Base-by-base conservation (phyloP, 2,329 filamentous ascomycete species). In the Parascedosporium putredinis region DNA sequence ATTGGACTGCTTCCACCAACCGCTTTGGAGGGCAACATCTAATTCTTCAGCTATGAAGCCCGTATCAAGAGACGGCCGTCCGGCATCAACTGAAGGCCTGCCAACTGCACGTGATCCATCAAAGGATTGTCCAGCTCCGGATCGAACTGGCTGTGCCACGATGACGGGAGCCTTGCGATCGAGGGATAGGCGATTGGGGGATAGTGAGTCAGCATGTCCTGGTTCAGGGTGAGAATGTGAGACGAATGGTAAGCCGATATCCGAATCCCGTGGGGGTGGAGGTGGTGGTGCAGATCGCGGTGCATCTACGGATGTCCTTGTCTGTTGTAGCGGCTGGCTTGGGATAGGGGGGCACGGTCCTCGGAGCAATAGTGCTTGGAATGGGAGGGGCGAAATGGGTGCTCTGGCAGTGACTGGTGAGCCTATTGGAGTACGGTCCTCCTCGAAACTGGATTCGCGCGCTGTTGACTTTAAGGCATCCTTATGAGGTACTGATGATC, bases 401-500 rank as follows among this genome's bases (percentile, higher is more conserved):
- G 74, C 68, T 42, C 62, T 65, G 42, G 73, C 74, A 4, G 64
- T 57, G 1, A 61, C 58, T 3, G 78, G 79, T 5, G 79, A 82
- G 52, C 75, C 72, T n/a, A 81, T 68, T 3, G 77, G 40, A 16
- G 47, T 29, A 36, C 24, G 78, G 34, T 75, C 80, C 51, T 85
- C 82, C 54, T 94, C 88, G 49, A 86, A 62, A 61, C 86, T 94
- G 5, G 84, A 79, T 43, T 91, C 87, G 49, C 84, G 79, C 6
- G 76, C 79, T 64, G 95, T 88, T 7, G 87, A 72, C 64, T 91
- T 95, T 53, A 97, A 67, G 1, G 91, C 90, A 67, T 95, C 91
- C 66, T 95, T 96, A 65, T 95, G 88, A 50, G 86, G 88, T n/a
- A 81, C 88, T 8, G 88, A 84, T n/a, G 90, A 88, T 2, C 86